phyloP scores from a whole-genome alignment of 2,329 filamentous ascomycete genomes.

The Neofusicoccum sp. region DNA sequence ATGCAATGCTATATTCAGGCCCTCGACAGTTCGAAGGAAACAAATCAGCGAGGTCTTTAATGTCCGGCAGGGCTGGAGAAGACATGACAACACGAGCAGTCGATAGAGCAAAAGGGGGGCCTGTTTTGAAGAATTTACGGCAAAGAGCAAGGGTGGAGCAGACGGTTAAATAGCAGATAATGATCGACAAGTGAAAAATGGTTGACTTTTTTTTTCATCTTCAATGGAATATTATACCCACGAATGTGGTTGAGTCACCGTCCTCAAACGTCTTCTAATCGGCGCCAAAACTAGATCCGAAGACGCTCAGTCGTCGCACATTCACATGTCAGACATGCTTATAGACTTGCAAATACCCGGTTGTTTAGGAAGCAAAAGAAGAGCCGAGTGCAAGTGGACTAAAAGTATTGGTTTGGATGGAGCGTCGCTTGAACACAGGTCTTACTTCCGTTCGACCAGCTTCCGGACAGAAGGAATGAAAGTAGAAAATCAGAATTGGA shows the following conservation, averaged over 20 bases:
- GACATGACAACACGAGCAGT: neutral
- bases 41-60: neutral
- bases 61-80: neutral
- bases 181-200: too few relatives aligned
- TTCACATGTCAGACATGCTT: neutral
- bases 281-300: conserved; percentile 13
- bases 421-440: too few relatives aligned
- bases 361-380: neutral
- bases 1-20: conserved; percentile 8
- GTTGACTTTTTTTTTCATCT: too few relatives aligned
- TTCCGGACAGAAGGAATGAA: too few relatives aligned
- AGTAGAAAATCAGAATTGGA: too few relatives aligned
- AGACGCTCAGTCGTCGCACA: neutral
- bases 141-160: too few relatives aligned
- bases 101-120: neutral
- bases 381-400: neutral
- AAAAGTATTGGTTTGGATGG: too few relatives aligned
- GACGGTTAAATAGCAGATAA: too few relatives aligned
- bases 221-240: neutral
- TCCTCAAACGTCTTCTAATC: neutral
- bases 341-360: neutral
- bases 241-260: neutral
- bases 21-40: neutral
- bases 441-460: too few relatives aligned
- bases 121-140: too few relatives aligned